Evolutionary conservation across 805 yeast genomes (phyloP).

Genomic region (Sugiyamaella floridensis): DNA sequence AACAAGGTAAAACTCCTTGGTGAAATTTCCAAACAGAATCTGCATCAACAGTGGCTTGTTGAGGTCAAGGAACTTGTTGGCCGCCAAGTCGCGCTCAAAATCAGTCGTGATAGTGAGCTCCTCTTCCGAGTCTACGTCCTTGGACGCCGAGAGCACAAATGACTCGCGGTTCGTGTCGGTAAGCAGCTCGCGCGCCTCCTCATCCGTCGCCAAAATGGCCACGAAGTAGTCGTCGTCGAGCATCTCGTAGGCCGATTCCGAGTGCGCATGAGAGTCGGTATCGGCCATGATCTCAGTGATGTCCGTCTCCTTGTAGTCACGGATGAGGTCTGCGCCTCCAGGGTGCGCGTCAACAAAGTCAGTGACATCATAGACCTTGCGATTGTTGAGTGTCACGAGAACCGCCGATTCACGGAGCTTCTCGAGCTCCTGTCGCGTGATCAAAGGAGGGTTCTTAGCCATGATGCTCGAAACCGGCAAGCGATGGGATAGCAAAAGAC

Average conservation of each 20-base stretch:
- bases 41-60: conserved; percentile 75
- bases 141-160: conserved; percentile 31
- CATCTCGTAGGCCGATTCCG: conserved; percentile 81
- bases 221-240: conserved; percentile 72
- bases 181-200: conserved; percentile 67
- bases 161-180: conserved; percentile 41
- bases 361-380: conserved; percentile 83
- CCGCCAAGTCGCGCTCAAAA: conserved; percentile 56
- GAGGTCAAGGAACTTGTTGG: conserved; percentile 82
- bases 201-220: conserved; percentile 75
- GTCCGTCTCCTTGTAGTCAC: conserved; percentile 33
- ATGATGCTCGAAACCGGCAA: too few species aligned
- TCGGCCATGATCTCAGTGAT: conserved; percentile 72
- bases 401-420: conserved; percentile 46
- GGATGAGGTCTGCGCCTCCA: conserved; percentile 55
- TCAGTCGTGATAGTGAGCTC: conserved; percentile 76
- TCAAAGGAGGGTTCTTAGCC: conserved; percentile 40
- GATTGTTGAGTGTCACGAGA: conserved; percentile 67
- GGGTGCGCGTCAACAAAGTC: conserved; percentile 66
- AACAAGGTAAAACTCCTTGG: conserved; percentile 85
- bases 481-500: too few species aligned
- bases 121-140: conserved; percentile 58
- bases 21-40: conserved; percentile 65
- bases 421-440: conserved; percentile 47
- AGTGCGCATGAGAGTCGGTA: conserved; percentile 63